Conservation (phyloP, 148 eudicot genomes). For the Euryodendron excelsum region DNA sequence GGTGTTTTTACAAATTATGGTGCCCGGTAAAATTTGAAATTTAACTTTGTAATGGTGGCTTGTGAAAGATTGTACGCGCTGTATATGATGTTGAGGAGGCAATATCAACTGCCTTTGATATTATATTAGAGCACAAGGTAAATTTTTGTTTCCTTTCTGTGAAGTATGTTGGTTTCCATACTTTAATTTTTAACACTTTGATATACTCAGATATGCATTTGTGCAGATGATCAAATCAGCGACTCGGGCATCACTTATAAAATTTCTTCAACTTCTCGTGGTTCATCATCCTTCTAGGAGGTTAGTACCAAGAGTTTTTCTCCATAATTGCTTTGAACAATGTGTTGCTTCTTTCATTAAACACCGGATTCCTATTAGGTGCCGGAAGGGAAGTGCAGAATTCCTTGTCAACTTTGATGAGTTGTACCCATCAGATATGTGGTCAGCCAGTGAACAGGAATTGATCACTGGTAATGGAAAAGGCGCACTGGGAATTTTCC, state of each 20-base stretch:
- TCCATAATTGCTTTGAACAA: not conserved
- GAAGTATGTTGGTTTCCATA: constrained; percentile 3
- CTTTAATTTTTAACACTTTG: constrained; percentile 10
- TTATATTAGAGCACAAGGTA: constrained; percentile 81
- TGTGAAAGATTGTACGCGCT: constrained; percentile 68
- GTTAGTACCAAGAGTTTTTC: constrained; percentile 32
- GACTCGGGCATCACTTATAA: constrained; percentile 71
- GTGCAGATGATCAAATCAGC: constrained; percentile 80
- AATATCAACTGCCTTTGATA: constrained; percentile 71
- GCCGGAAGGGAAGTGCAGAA: constrained; percentile 93
- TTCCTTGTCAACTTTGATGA: constrained; percentile 84
- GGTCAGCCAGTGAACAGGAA: constrained; percentile 40
- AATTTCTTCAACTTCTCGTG: constrained; percentile 81
- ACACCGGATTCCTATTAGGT: constrained; percentile 42
- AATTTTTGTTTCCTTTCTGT: constrained; percentile 1
- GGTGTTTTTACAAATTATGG: not conserved
- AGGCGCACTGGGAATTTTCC: constrained; percentile 39
- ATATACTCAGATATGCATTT: constrained; percentile 19
- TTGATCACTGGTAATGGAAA: constrained; percentile 35
- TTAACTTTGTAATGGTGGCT: constrained; percentile 15
- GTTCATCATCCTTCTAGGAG: constrained; percentile 94
- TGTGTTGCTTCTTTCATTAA: constrained; percentile 8
- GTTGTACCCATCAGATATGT: constrained; percentile 49
- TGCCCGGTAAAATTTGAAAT: not conserved
- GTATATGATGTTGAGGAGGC: constrained; percentile 93